Conservation (phyloP, 2,329 filamentous ascomycete genomes). For the Passalora sequoiae region DNA sequence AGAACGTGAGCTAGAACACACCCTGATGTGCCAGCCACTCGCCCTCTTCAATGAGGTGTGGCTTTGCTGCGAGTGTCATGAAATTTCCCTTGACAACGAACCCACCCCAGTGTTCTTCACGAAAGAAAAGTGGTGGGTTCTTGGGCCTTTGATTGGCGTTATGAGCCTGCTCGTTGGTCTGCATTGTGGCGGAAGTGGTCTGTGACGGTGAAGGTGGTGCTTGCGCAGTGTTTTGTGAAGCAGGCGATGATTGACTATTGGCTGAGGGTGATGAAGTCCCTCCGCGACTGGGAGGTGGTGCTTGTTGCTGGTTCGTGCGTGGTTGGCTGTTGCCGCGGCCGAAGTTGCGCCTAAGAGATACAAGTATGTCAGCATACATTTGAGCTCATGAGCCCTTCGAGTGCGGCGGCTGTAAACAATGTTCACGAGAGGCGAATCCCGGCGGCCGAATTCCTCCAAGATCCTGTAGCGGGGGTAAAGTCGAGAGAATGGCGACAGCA, state of each 20-base stretch:
- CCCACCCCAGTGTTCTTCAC: conserved; percentile 68
- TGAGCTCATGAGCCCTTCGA: not conserved
- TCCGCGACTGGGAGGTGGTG: conserved; percentile 26
- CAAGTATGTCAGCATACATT: conserved; percentile 8
- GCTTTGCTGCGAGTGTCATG: conserved; percentile 87
- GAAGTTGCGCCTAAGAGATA: conserved; percentile 30
- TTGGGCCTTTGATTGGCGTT: conserved; percentile 31
- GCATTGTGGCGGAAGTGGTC: conserved; percentile 55
- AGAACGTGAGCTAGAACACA: conserved; percentile 48
- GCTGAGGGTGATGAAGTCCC: conserved; percentile 32
- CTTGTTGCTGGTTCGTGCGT: conserved; percentile 20
- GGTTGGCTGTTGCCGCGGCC: conserved; percentile 25
- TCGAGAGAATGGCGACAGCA: no score
- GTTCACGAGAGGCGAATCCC: no score
- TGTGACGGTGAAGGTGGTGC: conserved; percentile 40
- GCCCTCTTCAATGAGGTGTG: conserved; percentile 86
- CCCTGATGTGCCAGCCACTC: conserved; percentile 96
- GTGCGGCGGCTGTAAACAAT: not conserved
- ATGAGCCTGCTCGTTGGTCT: conserved; percentile 57
- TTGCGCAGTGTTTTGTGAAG: conserved; percentile 25
- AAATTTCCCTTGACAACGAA: conserved; percentile 97
- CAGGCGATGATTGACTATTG: conserved; percentile 29
- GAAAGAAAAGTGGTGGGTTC: conserved; percentile 57
- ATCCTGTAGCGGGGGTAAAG: no score
- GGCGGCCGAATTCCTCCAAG: no score